These are phyloP conservation scores for Phalaenopsis aphrodite DNA, from an alignment of 106 monocot species.

Conservation along the genomic window DNA sequence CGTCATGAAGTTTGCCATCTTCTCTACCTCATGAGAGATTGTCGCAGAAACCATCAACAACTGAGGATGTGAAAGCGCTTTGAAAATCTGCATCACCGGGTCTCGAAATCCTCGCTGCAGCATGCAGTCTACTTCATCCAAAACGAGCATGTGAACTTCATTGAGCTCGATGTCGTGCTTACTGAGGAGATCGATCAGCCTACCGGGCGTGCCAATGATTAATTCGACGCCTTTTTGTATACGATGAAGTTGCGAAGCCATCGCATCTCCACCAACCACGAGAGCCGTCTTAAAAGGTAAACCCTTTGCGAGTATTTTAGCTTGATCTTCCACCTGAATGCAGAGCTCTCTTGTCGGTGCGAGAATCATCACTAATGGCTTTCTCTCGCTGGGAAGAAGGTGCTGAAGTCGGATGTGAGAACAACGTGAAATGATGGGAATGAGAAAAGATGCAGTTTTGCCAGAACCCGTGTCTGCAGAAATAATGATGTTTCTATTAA, in stretches of 20 bases:
- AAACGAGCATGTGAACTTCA: conserved; percentile 48
- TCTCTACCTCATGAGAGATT: conserved; percentile 52
- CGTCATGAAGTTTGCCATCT: conserved; percentile 40
- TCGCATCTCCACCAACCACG: conserved; percentile 76
- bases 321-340: conserved; percentile 75
- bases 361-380: conserved; percentile 66
- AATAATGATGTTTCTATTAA: conserved; percentile 49
- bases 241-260: conserved; percentile 53
- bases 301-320: conserved; percentile 70
- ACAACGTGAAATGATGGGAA: conserved; percentile 59
- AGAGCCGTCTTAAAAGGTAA: conserved; percentile 84
- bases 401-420: conserved; percentile 12
- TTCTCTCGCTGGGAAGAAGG: conserved; percentile 10
- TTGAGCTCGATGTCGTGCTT: conserved; percentile 56
- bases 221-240: conserved; percentile 62
- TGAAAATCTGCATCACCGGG: conserved; percentile 83
- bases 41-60: conserved; percentile 87
- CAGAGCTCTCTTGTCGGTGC: conserved; percentile 85
- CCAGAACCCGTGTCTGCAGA: conserved; percentile 83
- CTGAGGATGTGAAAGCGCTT: conserved; percentile 63
- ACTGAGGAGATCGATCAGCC: conserved; percentile 69
- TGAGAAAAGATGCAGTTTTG: conserved; percentile 76
- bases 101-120: conserved; percentile 64
- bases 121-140: conserved; percentile 93
- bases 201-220: conserved; percentile 75